A percentile compares a stretch with the other conserved stretches of the same genome.
Conservation (phyloP, 805 yeast species). For the Lachancea sp. region DNA sequence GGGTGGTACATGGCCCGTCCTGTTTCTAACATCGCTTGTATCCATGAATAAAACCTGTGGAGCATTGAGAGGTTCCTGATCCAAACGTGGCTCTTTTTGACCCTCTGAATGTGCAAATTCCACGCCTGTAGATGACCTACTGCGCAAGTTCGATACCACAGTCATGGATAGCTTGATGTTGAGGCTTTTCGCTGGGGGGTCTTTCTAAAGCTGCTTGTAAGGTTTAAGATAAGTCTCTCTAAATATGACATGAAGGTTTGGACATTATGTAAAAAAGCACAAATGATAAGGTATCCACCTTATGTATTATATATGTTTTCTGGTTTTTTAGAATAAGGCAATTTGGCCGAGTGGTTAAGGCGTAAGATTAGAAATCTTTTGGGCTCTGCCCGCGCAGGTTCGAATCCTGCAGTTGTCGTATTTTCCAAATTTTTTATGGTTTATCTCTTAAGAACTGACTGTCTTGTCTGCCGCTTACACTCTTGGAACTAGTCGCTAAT, state of each 20-base stretch:
- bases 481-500: too few relatives aligned
- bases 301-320: background rate
- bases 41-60: conserved; percentile 14
- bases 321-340: conserved; percentile 6
- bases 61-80: background rate
- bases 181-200: too few relatives aligned
- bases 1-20: conserved; percentile 11
- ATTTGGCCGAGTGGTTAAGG: conserved; percentile 61
- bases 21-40: conserved; percentile 5
- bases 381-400: conserved; percentile 59
- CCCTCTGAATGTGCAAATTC: background rate
- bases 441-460: background rate
- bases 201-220: background rate
- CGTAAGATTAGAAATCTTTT: conserved; percentile 56
- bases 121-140: background rate
- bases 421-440: conserved; percentile 11
- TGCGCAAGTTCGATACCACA: conserved; percentile 3
- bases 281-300: background rate
- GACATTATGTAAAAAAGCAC: background rate
- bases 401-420: conserved; percentile 70
- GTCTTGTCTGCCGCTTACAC: too few relatives aligned
- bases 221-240: background rate
- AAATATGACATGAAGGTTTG: background rate
- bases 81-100: background rate
- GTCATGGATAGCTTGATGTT: too few relatives aligned